These are phyloP conservation scores for Eleusine indica DNA, from an alignment of 176 grass and related monocot genomes.

Conservation along the genomic window DNA sequence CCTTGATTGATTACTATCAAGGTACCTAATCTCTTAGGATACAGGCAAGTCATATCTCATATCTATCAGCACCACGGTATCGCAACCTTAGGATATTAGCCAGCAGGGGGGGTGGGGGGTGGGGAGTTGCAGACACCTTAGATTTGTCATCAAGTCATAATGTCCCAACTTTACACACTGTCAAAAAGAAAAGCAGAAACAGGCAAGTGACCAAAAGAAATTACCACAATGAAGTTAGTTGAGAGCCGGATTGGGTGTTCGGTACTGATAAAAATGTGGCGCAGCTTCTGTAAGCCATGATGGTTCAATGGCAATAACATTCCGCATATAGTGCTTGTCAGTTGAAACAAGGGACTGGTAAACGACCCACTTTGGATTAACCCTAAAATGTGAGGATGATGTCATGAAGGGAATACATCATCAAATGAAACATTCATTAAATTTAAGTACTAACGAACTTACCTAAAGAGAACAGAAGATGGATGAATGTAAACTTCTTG, in stretches of 20 bases:
- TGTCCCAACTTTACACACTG: constrained; percentile 24
- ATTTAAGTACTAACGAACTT: constrained; percentile 25
- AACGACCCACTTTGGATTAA: constrained; percentile 96
- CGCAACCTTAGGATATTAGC: not conserved
- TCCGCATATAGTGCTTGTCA: constrained; percentile 96
- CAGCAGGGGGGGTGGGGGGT: not conserved
- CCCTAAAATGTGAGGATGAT: constrained; percentile 50
- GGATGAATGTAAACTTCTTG: constrained; percentile 99
- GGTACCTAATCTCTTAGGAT: not conserved
- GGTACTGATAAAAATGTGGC: constrained; percentile 88
- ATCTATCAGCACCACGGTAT: not conserved
- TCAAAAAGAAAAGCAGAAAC: constrained; percentile 7
- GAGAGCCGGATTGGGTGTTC: constrained; percentile 65
- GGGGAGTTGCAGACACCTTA: not conserved
- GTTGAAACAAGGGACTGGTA: constrained; percentile 94
- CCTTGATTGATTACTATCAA: not conserved
- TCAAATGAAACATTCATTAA: not conserved
- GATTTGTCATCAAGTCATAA: not conserved
- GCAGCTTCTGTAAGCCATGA: constrained; percentile 96
- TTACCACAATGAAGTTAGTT: constrained; percentile 53
- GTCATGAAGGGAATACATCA: constrained; percentile 29
- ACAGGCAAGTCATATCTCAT: not conserved
- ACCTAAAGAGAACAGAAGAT: constrained; percentile 97
- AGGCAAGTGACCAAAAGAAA: constrained; percentile 17
- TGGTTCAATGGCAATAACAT: constrained; percentile 87